phyloP scores from a whole-genome alignment of 192 early-diverging fungal genomes.

The Coemansia sp. region DNA sequence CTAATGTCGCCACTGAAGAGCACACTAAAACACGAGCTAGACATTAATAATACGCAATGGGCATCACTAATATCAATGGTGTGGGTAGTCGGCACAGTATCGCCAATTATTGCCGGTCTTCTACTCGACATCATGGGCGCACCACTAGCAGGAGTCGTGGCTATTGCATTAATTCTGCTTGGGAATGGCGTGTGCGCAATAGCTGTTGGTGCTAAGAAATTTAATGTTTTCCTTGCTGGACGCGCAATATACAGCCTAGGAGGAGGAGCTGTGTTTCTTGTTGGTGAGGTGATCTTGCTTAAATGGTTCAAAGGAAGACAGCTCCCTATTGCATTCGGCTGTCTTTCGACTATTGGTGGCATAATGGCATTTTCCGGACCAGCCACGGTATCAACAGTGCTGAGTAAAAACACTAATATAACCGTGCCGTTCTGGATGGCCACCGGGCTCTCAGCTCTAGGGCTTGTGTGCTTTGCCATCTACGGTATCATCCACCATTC shows the following conservation, averaged over 20 bases:
- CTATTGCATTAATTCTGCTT: conserved; percentile 38
- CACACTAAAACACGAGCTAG: conserved; percentile 54
- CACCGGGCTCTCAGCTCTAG: conserved; percentile 55
- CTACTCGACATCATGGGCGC: conserved; percentile 55
- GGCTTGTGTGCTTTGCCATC: conserved; percentile 50
- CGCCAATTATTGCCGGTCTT: conserved; percentile 55
- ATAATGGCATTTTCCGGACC: conserved; percentile 49
- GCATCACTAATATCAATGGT: conserved; percentile 54
- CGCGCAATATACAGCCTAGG: conserved; percentile 55
- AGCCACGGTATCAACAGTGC: conserved; percentile 38
- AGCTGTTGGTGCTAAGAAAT: conserved; percentile 27
- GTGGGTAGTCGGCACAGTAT: conserved; percentile 52
- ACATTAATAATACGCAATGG: conserved; percentile 55
- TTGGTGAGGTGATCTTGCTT: conserved; percentile 55
- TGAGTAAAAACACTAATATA: conserved; percentile 34
- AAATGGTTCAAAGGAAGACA: conserved; percentile 55
- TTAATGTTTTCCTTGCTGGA: conserved; percentile 42
- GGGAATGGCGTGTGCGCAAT: conserved; percentile 49
- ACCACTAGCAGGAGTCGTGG: conserved; percentile 41
- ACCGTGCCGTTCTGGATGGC: conserved; percentile 55
- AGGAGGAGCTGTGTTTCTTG: conserved; percentile 47
- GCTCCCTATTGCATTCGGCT: conserved; percentile 50
- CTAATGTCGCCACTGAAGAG: conserved; percentile 53
- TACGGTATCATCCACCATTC: conserved; percentile 57
- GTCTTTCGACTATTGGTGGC: conserved; percentile 42